These are phyloP conservation scores for Akanthomyces uredinophilus DNA, from an alignment of 2,329 filamentous ascomycete species.

Conservation along the genomic window DNA sequence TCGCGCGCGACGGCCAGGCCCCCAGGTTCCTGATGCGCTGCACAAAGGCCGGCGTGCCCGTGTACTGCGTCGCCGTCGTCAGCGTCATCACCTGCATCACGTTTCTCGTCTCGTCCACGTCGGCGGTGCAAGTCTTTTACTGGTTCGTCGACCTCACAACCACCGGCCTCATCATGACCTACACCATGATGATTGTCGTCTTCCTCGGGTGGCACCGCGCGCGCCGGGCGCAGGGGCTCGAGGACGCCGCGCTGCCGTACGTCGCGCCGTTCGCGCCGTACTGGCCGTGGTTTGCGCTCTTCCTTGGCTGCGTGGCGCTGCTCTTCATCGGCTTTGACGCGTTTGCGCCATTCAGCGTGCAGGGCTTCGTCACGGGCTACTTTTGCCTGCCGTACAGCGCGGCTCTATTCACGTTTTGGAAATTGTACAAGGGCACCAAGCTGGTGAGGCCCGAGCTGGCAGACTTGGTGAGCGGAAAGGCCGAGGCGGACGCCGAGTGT, in stretches of 20 bases:
- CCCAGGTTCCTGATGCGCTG: slow-evolving; percentile 46
- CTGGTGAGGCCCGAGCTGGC: slow-evolving; percentile 50
- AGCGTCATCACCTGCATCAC: slow-evolving; percentile 44
- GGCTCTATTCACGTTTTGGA: slow-evolving; percentile 60
- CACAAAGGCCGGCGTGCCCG: slow-evolving; percentile 53
- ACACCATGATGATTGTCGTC: slow-evolving; percentile 37
- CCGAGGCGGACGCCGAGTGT: slow-evolving; percentile 57
- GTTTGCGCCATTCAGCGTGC: slow-evolving; percentile 45
- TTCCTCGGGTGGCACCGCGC: slow-evolving; percentile 45
- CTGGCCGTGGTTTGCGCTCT: slow-evolving; percentile 43
- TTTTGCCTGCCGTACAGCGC: slow-evolving; percentile 49
- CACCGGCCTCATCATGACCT: slow-evolving; percentile 53
- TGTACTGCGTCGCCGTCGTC: slow-evolving; percentile 47
- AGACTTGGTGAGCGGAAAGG: slow-evolving; percentile 58
- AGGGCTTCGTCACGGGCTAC: slow-evolving; percentile 49
- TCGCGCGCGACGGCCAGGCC: slow-evolving; percentile 42
- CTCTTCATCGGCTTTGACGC: slow-evolving; percentile 53
- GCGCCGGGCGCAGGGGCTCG: slow-evolving; percentile 42
- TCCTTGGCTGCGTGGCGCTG: slow-evolving; percentile 43
- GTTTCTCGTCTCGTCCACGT: slow-evolving; percentile 44
- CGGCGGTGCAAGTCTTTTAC: slow-evolving; percentile 43
- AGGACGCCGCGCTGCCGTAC: slow-evolving; percentile 44
- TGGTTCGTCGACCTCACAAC: slow-evolving; percentile 53
- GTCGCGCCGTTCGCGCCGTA: slow-evolving; percentile 46
- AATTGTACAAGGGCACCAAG: slow-evolving; percentile 57